Conservation (phyloP, 768 basidiomycete genomes). For the Lenzites betulinus region DNA sequence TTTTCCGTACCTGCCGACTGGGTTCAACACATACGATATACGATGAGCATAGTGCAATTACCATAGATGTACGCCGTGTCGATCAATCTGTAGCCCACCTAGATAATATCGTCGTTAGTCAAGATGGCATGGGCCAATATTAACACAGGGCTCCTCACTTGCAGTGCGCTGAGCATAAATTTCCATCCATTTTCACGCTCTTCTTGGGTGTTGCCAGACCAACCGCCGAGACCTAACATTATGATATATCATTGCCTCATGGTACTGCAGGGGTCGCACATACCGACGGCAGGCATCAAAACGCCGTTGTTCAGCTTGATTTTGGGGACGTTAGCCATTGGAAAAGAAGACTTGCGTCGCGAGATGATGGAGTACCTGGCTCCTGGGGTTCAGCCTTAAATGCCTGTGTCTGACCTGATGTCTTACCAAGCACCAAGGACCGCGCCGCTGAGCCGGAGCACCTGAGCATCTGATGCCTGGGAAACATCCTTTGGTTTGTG, state of each 20-base stretch:
- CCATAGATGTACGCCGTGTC: constrained; percentile 36
- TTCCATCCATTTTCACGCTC: constrained; percentile 36
- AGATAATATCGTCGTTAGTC: not conserved
- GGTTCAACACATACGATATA: not conserved
- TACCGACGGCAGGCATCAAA: constrained; percentile 45
- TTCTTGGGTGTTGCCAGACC: constrained; percentile 38
- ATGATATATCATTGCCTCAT: not conserved
- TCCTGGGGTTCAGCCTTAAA: constrained; percentile 3
- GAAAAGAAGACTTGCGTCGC: not conserved
- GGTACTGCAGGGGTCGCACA: not conserved
- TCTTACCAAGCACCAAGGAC: constrained; percentile 8
- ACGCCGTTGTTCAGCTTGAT: constrained; percentile 46
- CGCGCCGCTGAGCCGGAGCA: constrained; percentile 1
- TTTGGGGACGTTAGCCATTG: constrained; percentile 31
- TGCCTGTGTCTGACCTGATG: not conserved
- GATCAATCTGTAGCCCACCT: constrained; percentile 32
- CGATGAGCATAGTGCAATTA: not conserved
- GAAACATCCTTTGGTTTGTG: no score
- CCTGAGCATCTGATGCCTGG: not conserved
- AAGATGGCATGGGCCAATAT: not conserved
- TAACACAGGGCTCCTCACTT: no score
- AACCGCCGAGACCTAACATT: constrained; percentile 42
- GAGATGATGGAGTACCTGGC: not conserved
- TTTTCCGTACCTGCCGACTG: constrained; percentile 25
- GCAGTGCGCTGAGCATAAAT: constrained; percentile 45